These are phyloP conservation scores for Lentinula sp. DNA, from an alignment of 768 basidiomycete species.

Conservation along the genomic window DNA sequence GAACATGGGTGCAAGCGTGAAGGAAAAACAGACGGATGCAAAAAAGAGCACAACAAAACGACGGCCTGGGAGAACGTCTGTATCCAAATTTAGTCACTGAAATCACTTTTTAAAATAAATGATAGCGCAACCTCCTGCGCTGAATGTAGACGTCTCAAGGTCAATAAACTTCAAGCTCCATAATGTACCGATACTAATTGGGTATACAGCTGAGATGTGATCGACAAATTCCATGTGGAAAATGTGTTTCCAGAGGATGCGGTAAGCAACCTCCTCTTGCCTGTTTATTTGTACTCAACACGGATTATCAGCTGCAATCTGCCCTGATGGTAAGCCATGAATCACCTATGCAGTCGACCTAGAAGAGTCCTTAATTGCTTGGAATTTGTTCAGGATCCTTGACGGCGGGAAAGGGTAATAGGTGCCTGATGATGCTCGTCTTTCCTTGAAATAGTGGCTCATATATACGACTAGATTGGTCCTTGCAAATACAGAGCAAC, in stretches of 20 bases:
- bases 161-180: not conserved
- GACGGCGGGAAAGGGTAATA: conserved; percentile 54
- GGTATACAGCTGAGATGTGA: conserved; percentile 54
- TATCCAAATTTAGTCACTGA: not conserved
- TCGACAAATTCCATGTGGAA: conserved; percentile 73
- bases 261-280: conserved; percentile 17
- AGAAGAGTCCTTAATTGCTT: not conserved
- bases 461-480: conserved; percentile 34
- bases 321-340: conserved; percentile 56
- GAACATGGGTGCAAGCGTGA: not conserved
- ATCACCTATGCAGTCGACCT: conserved; percentile 5
- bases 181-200: not conserved
- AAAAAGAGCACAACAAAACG: not conserved
- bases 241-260: conserved; percentile 71
- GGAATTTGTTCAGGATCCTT: conserved; percentile 34
- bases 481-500: conserved; percentile 64
- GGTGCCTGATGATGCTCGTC: conserved; percentile 24
- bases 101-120: not conserved
- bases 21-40: not conserved
- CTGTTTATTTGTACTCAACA: not conserved
- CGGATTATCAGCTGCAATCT: conserved; percentile 35
- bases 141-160: conserved; percentile 1
- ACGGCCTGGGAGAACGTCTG: not conserved
- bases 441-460: not conserved
- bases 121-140: not conserved